Evolutionary conservation across 371 early-diverging fungal species (phyloP).

Genomic region (Gilbertella persicaria): DNA sequence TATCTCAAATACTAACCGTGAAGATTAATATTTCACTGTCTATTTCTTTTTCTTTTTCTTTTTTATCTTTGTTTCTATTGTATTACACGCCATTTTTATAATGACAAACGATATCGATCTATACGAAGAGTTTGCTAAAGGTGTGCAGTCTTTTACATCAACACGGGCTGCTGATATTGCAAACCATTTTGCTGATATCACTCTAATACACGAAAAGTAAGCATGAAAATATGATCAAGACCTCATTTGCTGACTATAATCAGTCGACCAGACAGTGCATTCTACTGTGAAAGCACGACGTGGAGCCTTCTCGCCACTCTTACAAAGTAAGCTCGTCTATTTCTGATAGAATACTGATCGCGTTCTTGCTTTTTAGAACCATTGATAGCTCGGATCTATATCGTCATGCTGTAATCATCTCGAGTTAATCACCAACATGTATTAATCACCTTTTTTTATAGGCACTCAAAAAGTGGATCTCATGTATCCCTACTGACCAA

Average conservation of each 20-base stretch:
- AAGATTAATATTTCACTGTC: no score
- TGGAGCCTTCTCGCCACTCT: slow-evolving; percentile 6
- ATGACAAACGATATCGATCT: slow-evolving; percentile 3
- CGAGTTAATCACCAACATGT: neutral
- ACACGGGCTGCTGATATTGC: neutral
- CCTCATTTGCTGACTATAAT: neutral
- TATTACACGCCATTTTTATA: no score
- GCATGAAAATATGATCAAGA: neutral
- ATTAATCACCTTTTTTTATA: neutral
- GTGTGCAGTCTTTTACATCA: neutral
- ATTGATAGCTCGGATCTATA: neutral
- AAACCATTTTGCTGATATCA: neutral
- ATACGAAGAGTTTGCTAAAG: slow-evolving; percentile 4
- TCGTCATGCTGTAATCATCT: slow-evolving; percentile 5
- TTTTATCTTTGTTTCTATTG: no score
- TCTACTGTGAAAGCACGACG: slow-evolving; percentile 8
- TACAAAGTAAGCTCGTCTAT: slow-evolving; percentile 3
- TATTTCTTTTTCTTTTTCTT: no score
- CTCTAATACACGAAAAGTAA: slow-evolving; percentile 1
- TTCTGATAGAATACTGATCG: neutral
- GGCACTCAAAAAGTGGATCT: slow-evolving; percentile 13
- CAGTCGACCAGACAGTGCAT: neutral
- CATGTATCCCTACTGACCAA: slow-evolving; percentile 1
- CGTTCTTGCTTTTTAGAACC: neutral
- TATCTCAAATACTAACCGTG: no score